These are phyloP conservation scores for Epichloe brachyelytri DNA, from an alignment of 2,329 filamentous ascomycete genomes.

Conservation along the genomic window DNA sequence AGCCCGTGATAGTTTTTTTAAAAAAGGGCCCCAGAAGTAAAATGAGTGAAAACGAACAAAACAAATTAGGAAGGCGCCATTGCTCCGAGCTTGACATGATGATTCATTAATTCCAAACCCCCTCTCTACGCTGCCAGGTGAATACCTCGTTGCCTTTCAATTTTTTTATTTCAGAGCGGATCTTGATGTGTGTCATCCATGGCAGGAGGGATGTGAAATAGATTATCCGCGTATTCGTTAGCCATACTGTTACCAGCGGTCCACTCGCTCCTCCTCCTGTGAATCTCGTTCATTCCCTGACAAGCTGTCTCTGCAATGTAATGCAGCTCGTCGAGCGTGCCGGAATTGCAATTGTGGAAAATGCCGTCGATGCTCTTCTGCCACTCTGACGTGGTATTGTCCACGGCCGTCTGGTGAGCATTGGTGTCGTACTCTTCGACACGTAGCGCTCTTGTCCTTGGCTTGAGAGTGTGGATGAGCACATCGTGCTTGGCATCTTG, in stretches of 20 bases:
- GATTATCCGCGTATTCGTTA: slow-evolving; percentile 20
- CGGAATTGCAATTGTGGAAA: slow-evolving; percentile 30
- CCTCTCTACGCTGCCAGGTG: no score
- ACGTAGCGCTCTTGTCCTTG: slow-evolving; percentile 12
- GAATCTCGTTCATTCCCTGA: slow-evolving; percentile 29
- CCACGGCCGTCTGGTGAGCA: slow-evolving; percentile 24
- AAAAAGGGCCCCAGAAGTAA: not conserved
- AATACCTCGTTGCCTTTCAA: no score
- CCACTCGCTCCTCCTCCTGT: slow-evolving; percentile 21
- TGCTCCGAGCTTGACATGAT: not conserved
- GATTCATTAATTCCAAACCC: not conserved
- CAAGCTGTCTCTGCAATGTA: slow-evolving; percentile 31
- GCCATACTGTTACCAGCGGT: slow-evolving; percentile 16
- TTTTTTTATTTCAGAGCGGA: not conserved
- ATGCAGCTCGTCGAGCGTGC: slow-evolving; percentile 30
- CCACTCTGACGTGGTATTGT: slow-evolving; percentile 28
- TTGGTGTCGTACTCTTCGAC: slow-evolving; percentile 24
- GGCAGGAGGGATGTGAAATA: slow-evolving; percentile 8
- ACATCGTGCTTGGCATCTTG: slow-evolving; percentile 14
- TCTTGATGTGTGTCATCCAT: slow-evolving; percentile 5
- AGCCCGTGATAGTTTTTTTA: not conserved
- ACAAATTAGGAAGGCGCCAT: not conserved
- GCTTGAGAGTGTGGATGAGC: slow-evolving; percentile 13
- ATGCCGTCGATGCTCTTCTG: slow-evolving; percentile 30
- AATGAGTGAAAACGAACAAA: not conserved